Evolutionary conservation across 1,139 yeast species (phyloP).

Genomic region (Taphrina pruni): DNA sequence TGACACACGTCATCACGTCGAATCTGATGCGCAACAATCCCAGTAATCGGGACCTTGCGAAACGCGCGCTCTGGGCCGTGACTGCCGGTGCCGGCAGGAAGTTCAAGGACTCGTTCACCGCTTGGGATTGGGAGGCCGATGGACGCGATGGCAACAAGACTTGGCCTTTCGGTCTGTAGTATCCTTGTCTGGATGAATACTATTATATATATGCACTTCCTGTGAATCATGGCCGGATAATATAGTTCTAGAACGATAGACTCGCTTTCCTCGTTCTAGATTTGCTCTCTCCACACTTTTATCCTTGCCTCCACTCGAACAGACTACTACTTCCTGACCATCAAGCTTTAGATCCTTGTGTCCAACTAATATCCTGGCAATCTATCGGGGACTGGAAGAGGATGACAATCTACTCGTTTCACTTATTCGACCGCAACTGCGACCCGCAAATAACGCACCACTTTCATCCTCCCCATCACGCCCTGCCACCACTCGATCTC

Average conservation of each 20-base stretch:
- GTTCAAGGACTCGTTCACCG: constrained; percentile 25
- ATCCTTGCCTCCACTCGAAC: too few species aligned
- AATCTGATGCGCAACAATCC: constrained; percentile 10
- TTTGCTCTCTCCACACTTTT: too few species aligned
- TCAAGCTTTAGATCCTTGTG: too few species aligned
- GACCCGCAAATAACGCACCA: constrained; percentile 59
- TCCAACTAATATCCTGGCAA: too few species aligned
- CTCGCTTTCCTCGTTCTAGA: too few species aligned
- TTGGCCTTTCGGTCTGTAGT: constrained; percentile 22
- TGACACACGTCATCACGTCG: constrained; percentile 11
- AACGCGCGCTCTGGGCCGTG: constrained; percentile 14
- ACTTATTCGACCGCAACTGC: constrained; percentile 89
- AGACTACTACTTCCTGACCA: too few species aligned
- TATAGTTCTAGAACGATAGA: too few species aligned
- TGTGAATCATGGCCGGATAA: too few species aligned
- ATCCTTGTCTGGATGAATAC: too few species aligned
- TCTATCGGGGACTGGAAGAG: too few species aligned
- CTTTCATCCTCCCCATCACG: constrained; percentile 10
- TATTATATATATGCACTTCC: too few species aligned
- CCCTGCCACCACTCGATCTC: constrained; percentile 45
- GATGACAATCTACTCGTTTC: constrained; percentile 76
- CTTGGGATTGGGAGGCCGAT: constrained; percentile 33
- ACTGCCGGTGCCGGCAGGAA: constrained; percentile 8
- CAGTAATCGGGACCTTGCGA: constrained; percentile 9
- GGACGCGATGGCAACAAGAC: constrained; percentile 19